Evolutionary conservation across 2,329 filamentous ascomycete genomes (phyloP).

Genomic region (Aureobasidium sp.): DNA sequence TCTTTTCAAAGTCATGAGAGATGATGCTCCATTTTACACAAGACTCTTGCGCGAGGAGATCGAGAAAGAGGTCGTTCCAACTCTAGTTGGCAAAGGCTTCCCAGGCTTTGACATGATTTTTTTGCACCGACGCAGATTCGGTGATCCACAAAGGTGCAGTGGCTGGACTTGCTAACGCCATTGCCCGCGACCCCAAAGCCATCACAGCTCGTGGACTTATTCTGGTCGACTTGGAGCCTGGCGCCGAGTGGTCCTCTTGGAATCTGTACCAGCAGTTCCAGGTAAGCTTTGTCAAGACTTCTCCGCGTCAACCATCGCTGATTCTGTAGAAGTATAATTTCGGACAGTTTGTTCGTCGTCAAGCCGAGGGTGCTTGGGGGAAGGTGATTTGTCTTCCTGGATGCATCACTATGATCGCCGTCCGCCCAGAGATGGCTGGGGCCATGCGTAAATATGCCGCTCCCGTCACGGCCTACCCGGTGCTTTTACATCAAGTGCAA

Average conservation of each 20-base stretch:
- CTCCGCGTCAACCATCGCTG: background rate
- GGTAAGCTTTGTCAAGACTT: constrained; percentile 1
- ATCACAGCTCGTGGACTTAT: constrained; percentile 30
- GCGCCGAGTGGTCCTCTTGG: constrained; percentile 30
- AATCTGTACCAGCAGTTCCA: constrained; percentile 32
- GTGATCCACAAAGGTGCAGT: constrained; percentile 30
- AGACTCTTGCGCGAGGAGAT: constrained; percentile 26
- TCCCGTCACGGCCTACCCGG: constrained; percentile 28
- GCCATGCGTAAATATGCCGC: constrained; percentile 30
- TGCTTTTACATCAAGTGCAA: constrained; percentile 30
- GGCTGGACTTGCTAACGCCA: constrained; percentile 26
- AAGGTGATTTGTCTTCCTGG: constrained; percentile 31
- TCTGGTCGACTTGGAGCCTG: constrained; percentile 29
- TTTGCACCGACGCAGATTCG: constrained; percentile 30
- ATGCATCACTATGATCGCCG: constrained; percentile 31
- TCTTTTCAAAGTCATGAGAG: constrained; percentile 28
- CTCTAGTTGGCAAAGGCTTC: constrained; percentile 25
- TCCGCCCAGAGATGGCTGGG: constrained; percentile 29
- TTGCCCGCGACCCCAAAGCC: constrained; percentile 26
- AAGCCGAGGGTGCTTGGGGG: constrained; percentile 28
- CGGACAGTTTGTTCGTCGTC: constrained; percentile 29
- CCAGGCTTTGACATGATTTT: constrained; percentile 29
- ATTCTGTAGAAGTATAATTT: constrained; percentile 25
- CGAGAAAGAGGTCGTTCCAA: constrained; percentile 27
- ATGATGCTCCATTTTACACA: constrained; percentile 26